These are phyloP conservation scores for Penicillium palitans DNA, from an alignment of 2,329 filamentous ascomycete genomes.

Conservation along the genomic window DNA sequence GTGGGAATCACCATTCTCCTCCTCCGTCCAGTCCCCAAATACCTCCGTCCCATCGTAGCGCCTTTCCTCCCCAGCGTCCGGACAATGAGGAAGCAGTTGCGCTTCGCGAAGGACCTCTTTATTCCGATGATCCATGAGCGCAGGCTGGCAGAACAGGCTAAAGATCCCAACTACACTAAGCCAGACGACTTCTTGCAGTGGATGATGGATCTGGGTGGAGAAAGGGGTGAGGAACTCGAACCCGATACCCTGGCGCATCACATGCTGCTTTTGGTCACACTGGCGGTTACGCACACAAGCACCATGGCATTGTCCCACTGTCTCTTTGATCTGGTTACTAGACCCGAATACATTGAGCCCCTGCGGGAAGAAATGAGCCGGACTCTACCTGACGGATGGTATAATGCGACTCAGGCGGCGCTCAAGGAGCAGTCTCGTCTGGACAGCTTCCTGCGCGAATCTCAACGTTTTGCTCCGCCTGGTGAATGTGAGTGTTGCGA, in stretches of 20 bases:
- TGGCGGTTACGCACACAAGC: conserved; percentile 33
- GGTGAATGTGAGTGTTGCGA: conserved; percentile 26
- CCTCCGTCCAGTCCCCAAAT: conserved; percentile 37
- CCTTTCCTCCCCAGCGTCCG: conserved; percentile 37
- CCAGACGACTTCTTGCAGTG: conserved; percentile 37
- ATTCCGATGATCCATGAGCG: conserved; percentile 36
- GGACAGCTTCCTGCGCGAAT: conserved; percentile 35
- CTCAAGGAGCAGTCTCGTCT: conserved; percentile 23
- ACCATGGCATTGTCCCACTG: conserved; percentile 40
- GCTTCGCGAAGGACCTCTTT: conserved; percentile 36
- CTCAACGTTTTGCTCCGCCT: conserved; percentile 31
- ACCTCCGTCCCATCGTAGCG: conserved; percentile 37
- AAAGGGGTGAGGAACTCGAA: conserved; percentile 20
- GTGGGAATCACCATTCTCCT: conserved; percentile 34
- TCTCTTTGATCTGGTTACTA: conserved; percentile 54
- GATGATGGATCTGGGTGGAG: conserved; percentile 33
- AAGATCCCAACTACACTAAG: conserved; percentile 22
- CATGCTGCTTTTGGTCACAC: conserved; percentile 28
- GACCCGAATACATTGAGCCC: conserved; percentile 52
- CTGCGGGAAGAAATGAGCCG: conserved; percentile 52
- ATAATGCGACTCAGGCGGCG: conserved; percentile 23
- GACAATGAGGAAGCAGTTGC: conserved; percentile 33
- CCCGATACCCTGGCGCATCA: conserved; percentile 28
- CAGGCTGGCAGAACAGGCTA: conserved; percentile 20
- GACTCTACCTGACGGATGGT: conserved; percentile 28